Evolutionary conservation across 805 yeast species (phyloP), one percentile per base, ranked within the genome.

Genomic region (Pichia occidentalis): DNA sequence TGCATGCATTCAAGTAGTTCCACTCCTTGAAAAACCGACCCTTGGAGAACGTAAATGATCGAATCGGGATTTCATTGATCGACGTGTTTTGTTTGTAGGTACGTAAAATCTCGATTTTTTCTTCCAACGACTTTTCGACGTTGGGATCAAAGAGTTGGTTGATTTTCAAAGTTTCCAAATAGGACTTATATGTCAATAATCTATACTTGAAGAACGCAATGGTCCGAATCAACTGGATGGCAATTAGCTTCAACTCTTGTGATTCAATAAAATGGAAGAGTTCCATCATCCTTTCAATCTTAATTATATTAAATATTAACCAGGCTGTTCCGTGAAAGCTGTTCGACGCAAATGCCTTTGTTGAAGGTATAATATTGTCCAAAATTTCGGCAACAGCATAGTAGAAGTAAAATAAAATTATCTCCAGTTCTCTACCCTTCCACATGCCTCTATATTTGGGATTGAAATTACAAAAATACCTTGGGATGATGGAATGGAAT

Each of bases 401-500:
- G 28, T 20, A 44, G 6, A 27, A 11, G 9, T 39, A 16, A 11
- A 29, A 22, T 7, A 37, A 26, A 5, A 32, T 20, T 18, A 44
- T 33, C 16, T 31, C 29, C 9, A n/a, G 28, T 12, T 44, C 48
- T 19, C 29, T 18, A 7, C 12, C 18, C 13, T 25, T 9, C 5
- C 14, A 13, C 13, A 12, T 10, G 7, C n/a, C 12, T 18, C 12
- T 13, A 21, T 14, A 10, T 8, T 33, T 29, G 1, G 39, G 28
- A 3, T 21, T 24, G 4, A 37, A 29, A 37, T 43, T 43, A 17
- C 24, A 23, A n/a, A 43, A 25, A 40, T 43, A 33, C 29, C 25
- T 36, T 4, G 48, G 48, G 13, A 40, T 16, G 10, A 44, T 45
- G 17, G 40, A 35, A 19, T 30, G 24, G 22, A 36, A 45, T 12